phyloP scores from a whole-genome alignment of 768 basidiomycete genomes.

The Tulasnella sp. region DNA sequence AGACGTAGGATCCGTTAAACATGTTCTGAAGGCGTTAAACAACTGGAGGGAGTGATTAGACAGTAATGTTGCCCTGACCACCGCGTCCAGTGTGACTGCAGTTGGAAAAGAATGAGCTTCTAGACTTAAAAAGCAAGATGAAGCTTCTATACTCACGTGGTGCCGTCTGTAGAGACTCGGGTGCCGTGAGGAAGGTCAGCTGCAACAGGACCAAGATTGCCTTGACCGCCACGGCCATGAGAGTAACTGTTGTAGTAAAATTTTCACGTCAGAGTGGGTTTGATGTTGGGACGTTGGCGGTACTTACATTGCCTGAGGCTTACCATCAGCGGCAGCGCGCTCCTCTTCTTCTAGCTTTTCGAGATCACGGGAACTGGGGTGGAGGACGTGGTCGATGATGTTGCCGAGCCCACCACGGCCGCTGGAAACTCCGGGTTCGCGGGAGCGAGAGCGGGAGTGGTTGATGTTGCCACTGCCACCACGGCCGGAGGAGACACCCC shows the following conservation, averaged over 20 bases:
- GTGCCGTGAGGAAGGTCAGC: constrained; percentile 5
- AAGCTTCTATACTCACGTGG: neutral
- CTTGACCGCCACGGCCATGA: neutral
- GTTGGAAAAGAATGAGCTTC: neutral
- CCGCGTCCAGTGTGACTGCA: constrained; percentile 23
- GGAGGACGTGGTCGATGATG: constrained; percentile 20
- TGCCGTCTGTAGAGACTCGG: neutral
- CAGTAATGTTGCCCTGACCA: constrained; percentile 21
- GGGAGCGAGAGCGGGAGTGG: constrained; percentile 49
- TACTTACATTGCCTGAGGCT: constrained; percentile 40
- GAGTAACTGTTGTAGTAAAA: neutral
- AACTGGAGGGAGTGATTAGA: neutral
- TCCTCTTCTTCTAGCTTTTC: constrained; percentile 37
- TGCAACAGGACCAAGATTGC: neutral
- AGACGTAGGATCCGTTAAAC: constrained; percentile 3
- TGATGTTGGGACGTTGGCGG: neutral
- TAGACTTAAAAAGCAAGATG: neutral
- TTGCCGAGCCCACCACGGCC: constrained; percentile 23
- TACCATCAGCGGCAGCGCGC: constrained; percentile 33
- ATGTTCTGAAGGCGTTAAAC: neutral
- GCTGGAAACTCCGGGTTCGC: constrained; percentile 35
- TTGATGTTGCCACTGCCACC: constrained; percentile 62
- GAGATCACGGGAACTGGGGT: constrained; percentile 30
- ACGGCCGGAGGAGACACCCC: constrained; percentile 54
- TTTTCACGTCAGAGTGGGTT: neutral